A percentile compares a stretch with the other conserved stretches of the same genome.
Evolutionary conservation across 177 flowering plant species (phyloP).

Genomic region (Tripterygium wilfordii): DNA sequence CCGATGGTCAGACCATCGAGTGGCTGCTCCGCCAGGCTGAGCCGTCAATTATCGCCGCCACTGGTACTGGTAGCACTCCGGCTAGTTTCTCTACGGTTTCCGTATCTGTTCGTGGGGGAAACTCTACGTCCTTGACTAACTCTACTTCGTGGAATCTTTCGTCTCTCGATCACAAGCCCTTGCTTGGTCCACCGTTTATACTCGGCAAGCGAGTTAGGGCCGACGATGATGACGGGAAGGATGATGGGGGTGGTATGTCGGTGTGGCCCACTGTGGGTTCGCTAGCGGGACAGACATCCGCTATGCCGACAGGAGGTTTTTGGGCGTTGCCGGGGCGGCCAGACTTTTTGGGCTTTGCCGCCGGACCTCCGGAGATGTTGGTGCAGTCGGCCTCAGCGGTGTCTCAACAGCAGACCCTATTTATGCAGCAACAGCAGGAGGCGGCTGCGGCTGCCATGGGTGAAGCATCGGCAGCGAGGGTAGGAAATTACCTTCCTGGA

Average conservation of each 20-base stretch:
- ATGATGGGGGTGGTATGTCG: constrained; percentile 15
- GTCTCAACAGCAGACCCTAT: constrained; percentile 15
- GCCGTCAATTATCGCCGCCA: constrained; percentile 93
- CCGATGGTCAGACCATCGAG: constrained; percentile 95
- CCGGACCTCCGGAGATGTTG: constrained; percentile 27
- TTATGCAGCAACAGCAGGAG: constrained; percentile 34
- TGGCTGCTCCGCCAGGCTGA: constrained; percentile 97
- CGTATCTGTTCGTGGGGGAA: constrained; percentile 30
- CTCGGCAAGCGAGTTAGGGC: constrained; percentile 70
- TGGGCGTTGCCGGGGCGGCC: constrained; percentile 69
- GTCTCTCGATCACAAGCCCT: constrained; percentile 50
- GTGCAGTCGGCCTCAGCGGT: constrained; percentile 13
- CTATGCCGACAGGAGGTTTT: constrained; percentile 31
- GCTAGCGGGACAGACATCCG: constrained; percentile 20
- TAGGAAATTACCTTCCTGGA: constrained; percentile 83
- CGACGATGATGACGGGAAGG: constrained; percentile 32
- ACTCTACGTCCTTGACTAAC: constrained; percentile 5
- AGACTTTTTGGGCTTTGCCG: constrained; percentile 78
- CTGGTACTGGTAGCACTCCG: constrained; percentile 91
- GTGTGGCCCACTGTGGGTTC: constrained; percentile 22
- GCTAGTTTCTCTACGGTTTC: constrained; percentile 74
- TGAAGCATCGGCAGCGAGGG: constrained; percentile 86
- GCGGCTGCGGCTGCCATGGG: constrained; percentile 54
- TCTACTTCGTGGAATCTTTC: no score
- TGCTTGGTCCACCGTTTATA: constrained; percentile 46